phyloP scores from a whole-genome alignment of 1,139 yeast genomes.

The Sugiyamaella paludigena region DNA sequence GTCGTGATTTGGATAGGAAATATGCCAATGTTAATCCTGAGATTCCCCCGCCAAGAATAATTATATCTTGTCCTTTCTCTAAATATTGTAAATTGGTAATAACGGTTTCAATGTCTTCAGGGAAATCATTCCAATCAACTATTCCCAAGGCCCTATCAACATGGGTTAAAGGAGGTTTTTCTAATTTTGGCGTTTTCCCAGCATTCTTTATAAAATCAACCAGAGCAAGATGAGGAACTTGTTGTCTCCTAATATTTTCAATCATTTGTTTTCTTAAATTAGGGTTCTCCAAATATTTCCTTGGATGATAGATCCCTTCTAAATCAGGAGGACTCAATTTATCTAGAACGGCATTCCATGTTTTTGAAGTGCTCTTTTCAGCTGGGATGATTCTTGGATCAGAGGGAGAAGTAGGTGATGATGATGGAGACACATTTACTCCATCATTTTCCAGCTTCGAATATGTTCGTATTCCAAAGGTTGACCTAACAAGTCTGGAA shows the following conservation, averaged over 20 bases:
- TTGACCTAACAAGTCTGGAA: too few species aligned
- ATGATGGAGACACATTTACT: too few species aligned
- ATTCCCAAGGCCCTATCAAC: constrained; percentile 18
- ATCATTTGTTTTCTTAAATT: constrained; percentile 4
- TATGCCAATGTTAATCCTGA: constrained; percentile 82
- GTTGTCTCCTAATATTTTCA: constrained; percentile 5
- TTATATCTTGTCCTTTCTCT: constrained; percentile 29
- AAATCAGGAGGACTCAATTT: constrained; percentile 6
- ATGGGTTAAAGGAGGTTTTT: neutral
- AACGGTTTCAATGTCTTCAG: constrained; percentile 29
- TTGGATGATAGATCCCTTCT: constrained; percentile 9
- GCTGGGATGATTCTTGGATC: constrained; percentile 11
- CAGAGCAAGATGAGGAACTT: constrained; percentile 12
- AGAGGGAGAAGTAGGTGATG: too few species aligned
- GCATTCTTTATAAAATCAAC: constrained; percentile 9
- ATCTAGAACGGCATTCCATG: constrained; percentile 15
- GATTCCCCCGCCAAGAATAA: constrained; percentile 77
- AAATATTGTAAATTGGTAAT: constrained; percentile 32
- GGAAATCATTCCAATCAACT: constrained; percentile 23
- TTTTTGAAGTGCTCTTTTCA: constrained; percentile 4
- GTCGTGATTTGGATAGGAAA: constrained; percentile 61
- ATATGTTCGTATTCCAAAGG: too few species aligned
- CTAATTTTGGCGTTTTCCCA: constrained; percentile 6
- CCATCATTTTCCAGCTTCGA: too few species aligned
- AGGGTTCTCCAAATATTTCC: constrained; percentile 13